Evolutionary conservation across 306 rosid species (phyloP).

Genomic region (Ormosia semicastrata): DNA sequence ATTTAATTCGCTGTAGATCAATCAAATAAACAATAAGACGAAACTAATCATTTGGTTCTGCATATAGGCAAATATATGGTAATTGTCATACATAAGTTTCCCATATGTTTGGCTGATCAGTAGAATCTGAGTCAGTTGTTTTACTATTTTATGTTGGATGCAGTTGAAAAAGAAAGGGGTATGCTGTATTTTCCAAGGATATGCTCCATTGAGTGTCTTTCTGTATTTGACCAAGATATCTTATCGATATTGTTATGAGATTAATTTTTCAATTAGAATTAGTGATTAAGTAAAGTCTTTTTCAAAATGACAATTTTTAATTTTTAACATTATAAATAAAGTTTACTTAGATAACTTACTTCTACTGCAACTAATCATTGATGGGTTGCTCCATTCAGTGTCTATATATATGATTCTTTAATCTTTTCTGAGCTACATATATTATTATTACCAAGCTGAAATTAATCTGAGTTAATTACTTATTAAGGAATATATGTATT

Average conservation of each 20-base stretch:
- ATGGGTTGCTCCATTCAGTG: not conserved
- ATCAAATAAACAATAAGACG: slow-evolving; percentile 5
- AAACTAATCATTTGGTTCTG: slow-evolving; percentile 23
- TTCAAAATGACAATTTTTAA: no score
- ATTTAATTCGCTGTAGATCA: not conserved
- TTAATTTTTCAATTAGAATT: no score
- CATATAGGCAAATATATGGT: not conserved
- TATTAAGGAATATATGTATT: not conserved
- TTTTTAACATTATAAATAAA: no score
- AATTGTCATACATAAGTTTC: not conserved
- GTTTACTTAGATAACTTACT: no score
- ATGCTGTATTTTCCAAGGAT: not conserved
- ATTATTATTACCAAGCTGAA: not conserved
- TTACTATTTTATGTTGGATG: not conserved
- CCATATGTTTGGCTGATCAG: not conserved
- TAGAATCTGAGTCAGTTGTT: not conserved
- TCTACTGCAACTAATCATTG: no score
- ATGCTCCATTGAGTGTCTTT: not conserved
- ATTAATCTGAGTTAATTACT: not conserved
- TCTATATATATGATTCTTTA: not conserved
- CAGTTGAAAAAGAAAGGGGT: not conserved
- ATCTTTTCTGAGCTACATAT: not conserved
- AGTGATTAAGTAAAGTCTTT: no score
- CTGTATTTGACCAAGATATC: no score
- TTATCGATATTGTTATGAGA: no score